Base-by-base conservation (phyloP, 1,284 basidiomycete species). In the Coniferiporia weirii region DNA sequence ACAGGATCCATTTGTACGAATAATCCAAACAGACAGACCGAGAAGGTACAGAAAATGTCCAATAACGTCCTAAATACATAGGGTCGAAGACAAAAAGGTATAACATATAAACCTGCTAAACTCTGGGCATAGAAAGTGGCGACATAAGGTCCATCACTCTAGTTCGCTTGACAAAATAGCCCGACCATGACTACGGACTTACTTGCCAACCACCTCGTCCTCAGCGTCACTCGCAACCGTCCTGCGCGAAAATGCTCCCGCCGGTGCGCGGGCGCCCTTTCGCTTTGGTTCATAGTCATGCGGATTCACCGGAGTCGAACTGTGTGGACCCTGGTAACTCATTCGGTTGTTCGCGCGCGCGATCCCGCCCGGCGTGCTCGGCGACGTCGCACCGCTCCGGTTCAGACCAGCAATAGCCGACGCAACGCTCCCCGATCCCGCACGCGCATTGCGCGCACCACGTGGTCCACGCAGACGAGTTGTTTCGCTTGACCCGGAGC, bases 161-260 rank as follows among this genome's bases (percentile, higher is more conserved):
- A 40, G 38, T 12, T 40, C 38, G 38, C 15, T 15, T 15, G 12
- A 12, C 38, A 40, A 40, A 40, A 40, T 9, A 40, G 8, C 15
- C 8, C 38, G 8, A 10, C 38, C 38, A 40, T 4, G 38, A 10
- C 38, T 40, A 40, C 9, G 8, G 3, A 40, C 38, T 15, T 40
- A 40, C 38, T 40, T 40, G 12, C 38, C 38, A 40, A 40, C 38
- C 38, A 87, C 73, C 65, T 87, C 81, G 63, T 91, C 89, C 70
- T 91, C 89, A 40, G 88, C 87, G 68, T 91, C 89, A 67, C 86
- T 89, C 47, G 84, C 86, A 83, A 88, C 86, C 59, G 87, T 87
- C 69, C 87, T 79, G 67, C 87, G 79, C 56, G 86, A 83, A 61
- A 91, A 81, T 56, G 81, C 76, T 46, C 80, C 77, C 50, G 79